Conservation (phyloP, 495 filamentous ascomycete genomes). For the Aspergillus bridgeri region DNA sequence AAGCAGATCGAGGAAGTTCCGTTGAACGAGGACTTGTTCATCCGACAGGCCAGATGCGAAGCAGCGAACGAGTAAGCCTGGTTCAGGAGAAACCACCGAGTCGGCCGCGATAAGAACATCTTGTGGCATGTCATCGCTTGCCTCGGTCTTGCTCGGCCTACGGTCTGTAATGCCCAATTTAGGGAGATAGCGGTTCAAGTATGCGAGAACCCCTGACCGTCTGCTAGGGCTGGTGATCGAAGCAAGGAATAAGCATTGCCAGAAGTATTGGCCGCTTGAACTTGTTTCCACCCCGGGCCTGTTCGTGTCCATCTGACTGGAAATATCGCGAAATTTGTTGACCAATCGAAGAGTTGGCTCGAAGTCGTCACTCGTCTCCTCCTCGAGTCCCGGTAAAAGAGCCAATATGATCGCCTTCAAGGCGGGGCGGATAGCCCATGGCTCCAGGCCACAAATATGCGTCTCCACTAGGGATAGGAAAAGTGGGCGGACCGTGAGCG, state of each 20-base stretch:
- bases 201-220: conserved; percentile 82
- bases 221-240: conserved; percentile 83
- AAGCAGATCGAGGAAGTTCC: conserved; percentile 88
- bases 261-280: conserved; percentile 82
- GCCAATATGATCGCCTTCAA: conserved; percentile 84
- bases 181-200: conserved; percentile 74
- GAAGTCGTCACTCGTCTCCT: conserved; percentile 96
- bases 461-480: conserved; percentile 82
- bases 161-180: conserved; percentile 53
- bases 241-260: conserved; percentile 96
- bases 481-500: conserved; percentile 76
- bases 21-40: conserved; percentile 85
- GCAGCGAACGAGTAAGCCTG: conserved; percentile 82
- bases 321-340: conserved; percentile 69
- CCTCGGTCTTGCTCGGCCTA: conserved; percentile 29
- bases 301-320: conserved; percentile 48
- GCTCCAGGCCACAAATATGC: conserved; percentile 68
- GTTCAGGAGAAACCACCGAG: conserved; percentile 87
- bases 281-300: conserved; percentile 47
- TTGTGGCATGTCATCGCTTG: conserved; percentile 21
- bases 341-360: conserved; percentile 77
- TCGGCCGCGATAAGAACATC: conserved; percentile 51
- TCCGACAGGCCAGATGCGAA: conserved; percentile 89
- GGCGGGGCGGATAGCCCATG: conserved; percentile 71
- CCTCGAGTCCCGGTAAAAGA: conserved; percentile 86